These are phyloP conservation scores for Cyberlindnera nakhonratchasimensis DNA, from an alignment of 805 yeast genomes.

Conservation along the genomic window DNA sequence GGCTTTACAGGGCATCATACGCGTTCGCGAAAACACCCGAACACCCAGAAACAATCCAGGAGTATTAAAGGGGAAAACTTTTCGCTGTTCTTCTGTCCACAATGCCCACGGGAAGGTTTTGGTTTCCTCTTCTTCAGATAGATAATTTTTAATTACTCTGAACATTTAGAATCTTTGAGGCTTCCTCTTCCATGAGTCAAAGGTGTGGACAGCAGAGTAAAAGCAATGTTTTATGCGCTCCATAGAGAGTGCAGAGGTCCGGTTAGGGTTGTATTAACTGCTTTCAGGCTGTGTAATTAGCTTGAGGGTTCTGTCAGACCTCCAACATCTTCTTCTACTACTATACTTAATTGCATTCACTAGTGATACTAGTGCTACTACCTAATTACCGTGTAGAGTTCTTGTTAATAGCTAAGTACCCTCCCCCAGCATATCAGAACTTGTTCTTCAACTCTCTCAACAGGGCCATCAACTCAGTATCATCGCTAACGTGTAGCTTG, in stretches of 20 bases:
- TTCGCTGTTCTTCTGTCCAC: not conserved
- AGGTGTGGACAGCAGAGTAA: constrained; percentile 54
- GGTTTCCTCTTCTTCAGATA: constrained; percentile 27
- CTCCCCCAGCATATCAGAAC: constrained; percentile 12
- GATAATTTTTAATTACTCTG: constrained; percentile 33
- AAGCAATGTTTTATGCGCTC: constrained; percentile 26
- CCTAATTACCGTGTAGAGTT: not conserved
- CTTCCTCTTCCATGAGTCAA: constrained; percentile 30
- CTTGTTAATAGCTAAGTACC: too few species aligned
- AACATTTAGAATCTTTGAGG: constrained; percentile 38
- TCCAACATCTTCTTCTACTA: constrained; percentile 8
- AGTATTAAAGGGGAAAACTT: constrained; percentile 7
- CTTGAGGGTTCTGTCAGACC: not conserved
- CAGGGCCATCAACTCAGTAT: constrained; percentile 61
- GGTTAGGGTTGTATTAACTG: not conserved
- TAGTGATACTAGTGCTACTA: not conserved
- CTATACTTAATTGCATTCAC: not conserved
- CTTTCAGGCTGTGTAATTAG: not conserved
- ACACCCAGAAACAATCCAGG: too few species aligned
- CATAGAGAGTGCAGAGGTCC: constrained; percentile 9
- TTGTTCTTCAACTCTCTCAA: constrained; percentile 76
- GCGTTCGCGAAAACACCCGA: constrained; percentile 3
- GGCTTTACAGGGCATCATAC: too few species aligned
- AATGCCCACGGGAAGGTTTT: not conserved
- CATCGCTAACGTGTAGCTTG: constrained; percentile 51